phyloP scores from a whole-genome alignment of 139 green algal species.

The Chlorella sp. region DNA sequence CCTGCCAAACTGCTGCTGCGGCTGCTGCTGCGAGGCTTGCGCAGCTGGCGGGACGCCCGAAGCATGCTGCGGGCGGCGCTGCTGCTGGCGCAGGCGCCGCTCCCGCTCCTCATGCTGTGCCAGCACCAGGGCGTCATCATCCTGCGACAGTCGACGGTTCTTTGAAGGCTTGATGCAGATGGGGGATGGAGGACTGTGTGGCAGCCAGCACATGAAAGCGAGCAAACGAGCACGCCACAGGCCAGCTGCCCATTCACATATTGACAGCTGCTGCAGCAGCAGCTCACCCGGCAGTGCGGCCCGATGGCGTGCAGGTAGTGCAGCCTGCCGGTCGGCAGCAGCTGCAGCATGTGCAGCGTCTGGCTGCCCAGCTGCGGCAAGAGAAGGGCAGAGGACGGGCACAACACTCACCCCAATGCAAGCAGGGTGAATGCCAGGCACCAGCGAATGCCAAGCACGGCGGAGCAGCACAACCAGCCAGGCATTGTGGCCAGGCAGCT shows the following conservation, averaged over 20 bases:
- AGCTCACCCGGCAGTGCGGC: slow-evolving; percentile 23
- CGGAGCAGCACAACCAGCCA: too few relatives aligned
- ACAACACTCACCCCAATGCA: too few relatives aligned
- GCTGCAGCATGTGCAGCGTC: slow-evolving; percentile 34
- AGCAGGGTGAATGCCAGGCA: too few relatives aligned
- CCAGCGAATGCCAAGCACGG: too few relatives aligned
- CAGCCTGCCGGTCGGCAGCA: slow-evolving; percentile 19
- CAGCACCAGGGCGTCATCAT: slow-evolving; percentile 61
- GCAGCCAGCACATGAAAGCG: too few relatives aligned
- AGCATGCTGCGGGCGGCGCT: neutral
- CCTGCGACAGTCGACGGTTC: slow-evolving; percentile 16
- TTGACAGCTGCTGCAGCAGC: neutral
- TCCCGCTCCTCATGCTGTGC: slow-evolving; percentile 32
- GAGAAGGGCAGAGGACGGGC: too few relatives aligned
- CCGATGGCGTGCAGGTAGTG: slow-evolving; percentile 29
- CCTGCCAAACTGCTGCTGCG: neutral
- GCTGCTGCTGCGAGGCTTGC: neutral
- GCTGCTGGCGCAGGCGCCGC: neutral
- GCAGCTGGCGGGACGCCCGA: neutral
- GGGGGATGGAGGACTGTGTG: too few relatives aligned
- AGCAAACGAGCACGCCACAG: too few relatives aligned
- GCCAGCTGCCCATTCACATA: neutral
- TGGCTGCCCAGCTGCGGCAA: slow-evolving; percentile 23
- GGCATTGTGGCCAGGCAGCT: too few relatives aligned
- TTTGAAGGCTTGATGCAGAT: too few relatives aligned